Percentiles rank a stretch among this genome's conserved stretches.
phyloP scores from a whole-genome alignment of 495 filamentous ascomycete genomes.

The Penicillium arizonense region DNA sequence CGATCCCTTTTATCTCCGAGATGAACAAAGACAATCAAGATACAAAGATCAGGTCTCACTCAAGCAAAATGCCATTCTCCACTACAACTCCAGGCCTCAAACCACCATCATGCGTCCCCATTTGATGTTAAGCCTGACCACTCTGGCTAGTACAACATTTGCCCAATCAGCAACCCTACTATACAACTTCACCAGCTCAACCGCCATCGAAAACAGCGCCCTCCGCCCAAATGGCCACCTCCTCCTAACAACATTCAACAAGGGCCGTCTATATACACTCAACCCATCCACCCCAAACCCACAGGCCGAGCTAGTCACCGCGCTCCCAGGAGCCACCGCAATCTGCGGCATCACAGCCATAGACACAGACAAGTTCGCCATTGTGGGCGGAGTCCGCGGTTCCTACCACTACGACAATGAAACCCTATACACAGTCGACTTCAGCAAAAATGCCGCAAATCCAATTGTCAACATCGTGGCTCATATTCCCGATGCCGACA shows the following conservation, averaged over 20 bases:
- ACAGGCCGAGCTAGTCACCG: conserved; percentile 32
- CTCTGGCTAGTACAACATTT: background rate
- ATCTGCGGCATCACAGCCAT: conserved; percentile 41
- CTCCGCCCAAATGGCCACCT: conserved; percentile 46
- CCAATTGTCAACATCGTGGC: conserved; percentile 23
- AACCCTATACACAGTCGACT: conserved; percentile 26
- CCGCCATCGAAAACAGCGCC: conserved; percentile 44
- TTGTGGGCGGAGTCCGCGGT: conserved; percentile 30
- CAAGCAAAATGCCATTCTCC: background rate
- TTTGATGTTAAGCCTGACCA: too few relatives aligned
- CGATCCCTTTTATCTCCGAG: conserved; percentile 1
- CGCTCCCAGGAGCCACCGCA: conserved; percentile 32
- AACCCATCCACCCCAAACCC: conserved; percentile 19
- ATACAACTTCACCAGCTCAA: conserved; percentile 20
- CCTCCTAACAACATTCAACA: conserved; percentile 35
- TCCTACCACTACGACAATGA: conserved; percentile 27
- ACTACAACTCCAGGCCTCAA: background rate
- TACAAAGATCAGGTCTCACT: background rate
- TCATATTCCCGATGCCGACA: conserved; percentile 29
- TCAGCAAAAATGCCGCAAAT: conserved; percentile 26
- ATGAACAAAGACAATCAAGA: background rate
- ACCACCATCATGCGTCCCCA: too few relatives aligned
- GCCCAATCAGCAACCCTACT: conserved; percentile 12
- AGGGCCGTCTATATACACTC: conserved; percentile 28
- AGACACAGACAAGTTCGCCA: conserved; percentile 36